Evolutionary conservation across 2,329 filamentous ascomycete genomes (phyloP), one percentile per base, ranked within the genome.

Genomic region (Aspergillus melleus): DNA sequence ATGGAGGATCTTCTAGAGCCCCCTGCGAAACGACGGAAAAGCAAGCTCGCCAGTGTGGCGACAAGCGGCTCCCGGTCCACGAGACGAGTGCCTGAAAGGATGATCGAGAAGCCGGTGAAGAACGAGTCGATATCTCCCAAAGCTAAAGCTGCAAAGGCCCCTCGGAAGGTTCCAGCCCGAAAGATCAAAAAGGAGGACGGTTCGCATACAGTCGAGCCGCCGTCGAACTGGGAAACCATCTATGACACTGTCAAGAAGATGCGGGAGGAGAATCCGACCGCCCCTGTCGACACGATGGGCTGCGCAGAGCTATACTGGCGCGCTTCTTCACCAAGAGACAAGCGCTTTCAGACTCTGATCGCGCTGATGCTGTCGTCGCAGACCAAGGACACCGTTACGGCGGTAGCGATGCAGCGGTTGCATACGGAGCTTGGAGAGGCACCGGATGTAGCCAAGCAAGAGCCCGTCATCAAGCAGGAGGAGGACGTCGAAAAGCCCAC

Each of bases 271-370:
- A 90, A 84, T 44, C 76, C 84, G 5, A 80, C 77, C 0, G 95
- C 95, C 0, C 90, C 94, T 0, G 95, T 99, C 11, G 95, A 99
- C 75, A 98, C 94, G 0, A 97, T 98, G 93, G 95, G 95, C 11
- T 99, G 95, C 76, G 92, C 78, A 24, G 75, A 81, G 51, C 67
- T 80, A 9, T 75, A 77, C 63, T 80, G 76, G 76, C 74, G 71
- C 6, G 70, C 70, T 0, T 79, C 78, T 0, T 73, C 74, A 19
- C 77, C 77, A 1, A 74, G 80, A 57, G 84, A 89, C 70, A 87
- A 87, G 72, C 85, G 93, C 6, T 93, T 96, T 68, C 93, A 97
- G 70, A 96, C 91, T 3, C 84, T 97, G 30, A 83, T 96, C 44
- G 86, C 92, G 14, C 81, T 97, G 63, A 96, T 97, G 93, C 84